These are phyloP conservation scores for Metrosideros polymorpha DNA, from an alignment of 441 rosid species.

Conservation along the genomic window DNA sequence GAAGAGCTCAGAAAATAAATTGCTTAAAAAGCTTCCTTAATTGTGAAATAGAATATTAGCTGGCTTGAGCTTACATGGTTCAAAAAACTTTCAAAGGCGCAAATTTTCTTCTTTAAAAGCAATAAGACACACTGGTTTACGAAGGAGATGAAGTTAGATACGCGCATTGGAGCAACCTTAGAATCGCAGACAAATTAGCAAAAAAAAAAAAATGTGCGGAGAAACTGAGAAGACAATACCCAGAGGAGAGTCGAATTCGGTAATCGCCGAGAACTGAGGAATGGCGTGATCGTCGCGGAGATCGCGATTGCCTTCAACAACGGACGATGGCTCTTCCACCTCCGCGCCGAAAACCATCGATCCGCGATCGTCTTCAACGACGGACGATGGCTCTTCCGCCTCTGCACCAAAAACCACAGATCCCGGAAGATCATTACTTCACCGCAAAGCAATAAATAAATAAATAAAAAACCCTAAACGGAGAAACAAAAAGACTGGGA, in stretches of 20 bases:
- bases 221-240: slow-evolving; percentile 15
- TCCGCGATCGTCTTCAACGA: background rate
- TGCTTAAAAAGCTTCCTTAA: background rate
- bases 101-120: background rate
- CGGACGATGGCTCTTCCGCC: slow-evolving; percentile 21
- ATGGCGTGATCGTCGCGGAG: slow-evolving; percentile 1
- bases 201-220: background rate
- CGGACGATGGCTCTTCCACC: slow-evolving; percentile 22
- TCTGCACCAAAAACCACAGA: slow-evolving; percentile 8
- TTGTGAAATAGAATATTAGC: background rate
- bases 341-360: slow-evolving; percentile 8
- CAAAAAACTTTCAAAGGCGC: background rate
- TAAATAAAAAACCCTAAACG: background rate
- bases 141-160: background rate
- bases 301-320: background rate
- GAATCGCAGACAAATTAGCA: background rate
- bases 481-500: background rate
- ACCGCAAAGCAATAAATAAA: background rate
- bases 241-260: slow-evolving; percentile 37
- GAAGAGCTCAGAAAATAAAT: background rate
- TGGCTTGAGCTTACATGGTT: background rate
- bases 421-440: background rate
- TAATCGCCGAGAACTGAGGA: slow-evolving; percentile 29
- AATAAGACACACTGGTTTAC: background rate
- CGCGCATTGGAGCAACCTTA: background rate